These are phyloP conservation scores for Coffea eugenioides DNA, from an alignment of 257 asterid genomes.

Conservation along the genomic window DNA sequence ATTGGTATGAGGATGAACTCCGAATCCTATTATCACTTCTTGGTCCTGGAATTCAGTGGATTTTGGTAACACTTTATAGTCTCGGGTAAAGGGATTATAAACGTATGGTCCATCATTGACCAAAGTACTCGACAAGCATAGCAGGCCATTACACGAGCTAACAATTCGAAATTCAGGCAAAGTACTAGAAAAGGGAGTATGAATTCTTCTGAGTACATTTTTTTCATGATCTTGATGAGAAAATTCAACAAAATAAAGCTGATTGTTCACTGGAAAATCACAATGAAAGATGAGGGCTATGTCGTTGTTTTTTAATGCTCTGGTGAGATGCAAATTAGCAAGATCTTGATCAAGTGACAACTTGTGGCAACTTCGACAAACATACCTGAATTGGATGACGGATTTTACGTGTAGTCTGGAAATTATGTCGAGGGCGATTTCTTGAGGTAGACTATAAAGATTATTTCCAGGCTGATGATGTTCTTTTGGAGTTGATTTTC, in stretches of 20 bases:
- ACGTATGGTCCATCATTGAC: slow-evolving; percentile 22
- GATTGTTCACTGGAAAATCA: slow-evolving; percentile 30
- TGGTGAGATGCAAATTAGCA: slow-evolving; percentile 14
- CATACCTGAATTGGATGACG: slow-evolving; percentile 37
- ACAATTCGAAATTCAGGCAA: slow-evolving; percentile 35
- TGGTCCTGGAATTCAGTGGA: slow-evolving; percentile 13
- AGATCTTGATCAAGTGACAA: slow-evolving; percentile 29
- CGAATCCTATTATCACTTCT: slow-evolving; percentile 34
- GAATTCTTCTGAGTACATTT: background rate
- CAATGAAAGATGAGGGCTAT: slow-evolving; percentile 37
- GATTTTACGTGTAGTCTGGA: slow-evolving; percentile 44
- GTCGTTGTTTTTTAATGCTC: slow-evolving; percentile 7
- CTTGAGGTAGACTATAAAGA: slow-evolving; percentile 15
- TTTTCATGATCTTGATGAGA: slow-evolving; percentile 12
- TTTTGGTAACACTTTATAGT: slow-evolving; percentile 30
- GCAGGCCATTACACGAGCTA: slow-evolving; percentile 46
- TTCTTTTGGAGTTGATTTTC: no score
- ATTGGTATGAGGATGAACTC: slow-evolving; percentile 26
- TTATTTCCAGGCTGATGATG: no score
- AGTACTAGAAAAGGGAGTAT: slow-evolving; percentile 26
- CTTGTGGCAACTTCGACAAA: slow-evolving; percentile 23
- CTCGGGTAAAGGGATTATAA: slow-evolving; percentile 50
- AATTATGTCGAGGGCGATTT: slow-evolving; percentile 33
- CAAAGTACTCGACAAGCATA: slow-evolving; percentile 31
- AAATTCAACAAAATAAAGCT: slow-evolving; percentile 35